Percentiles rank a stretch among this genome's conserved stretches.
Conservation (phyloP, 2,329 filamentous ascomycete species). For the Phoma herbarum region DNA sequence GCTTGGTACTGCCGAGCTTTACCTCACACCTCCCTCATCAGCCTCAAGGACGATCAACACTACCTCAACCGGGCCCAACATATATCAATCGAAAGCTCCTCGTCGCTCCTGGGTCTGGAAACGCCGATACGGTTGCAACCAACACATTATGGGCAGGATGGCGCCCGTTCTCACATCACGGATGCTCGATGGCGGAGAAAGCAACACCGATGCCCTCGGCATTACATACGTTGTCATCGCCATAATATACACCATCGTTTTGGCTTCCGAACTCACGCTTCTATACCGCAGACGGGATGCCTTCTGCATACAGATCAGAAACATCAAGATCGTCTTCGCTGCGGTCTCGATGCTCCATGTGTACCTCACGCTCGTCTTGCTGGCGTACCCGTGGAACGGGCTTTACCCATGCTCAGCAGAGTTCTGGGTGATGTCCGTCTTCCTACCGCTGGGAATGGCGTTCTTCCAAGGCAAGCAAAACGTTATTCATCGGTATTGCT, state of each 20-base stretch:
- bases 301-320: slow-evolving; percentile 47
- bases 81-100: slow-evolving; percentile 1
- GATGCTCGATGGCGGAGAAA: slow-evolving; percentile 39
- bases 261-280: slow-evolving; percentile 42
- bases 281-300: slow-evolving; percentile 41
- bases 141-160: slow-evolving; percentile 43
- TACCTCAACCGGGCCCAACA: neutral
- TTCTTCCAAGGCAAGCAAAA: slow-evolving; percentile 47
- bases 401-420: slow-evolving; percentile 48
- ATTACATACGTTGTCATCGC: slow-evolving; percentile 45
- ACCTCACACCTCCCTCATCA: neutral
- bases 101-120: neutral
- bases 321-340: slow-evolving; percentile 45
- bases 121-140: slow-evolving; percentile 6
- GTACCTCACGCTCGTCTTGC: slow-evolving; percentile 47
- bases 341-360: slow-evolving; percentile 49
- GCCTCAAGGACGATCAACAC: slow-evolving; percentile 1
- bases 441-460: slow-evolving; percentile 51
- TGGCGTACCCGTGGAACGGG: slow-evolving; percentile 51
- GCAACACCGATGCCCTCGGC: slow-evolving; percentile 46
- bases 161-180: slow-evolving; percentile 40
- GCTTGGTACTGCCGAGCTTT: slow-evolving; percentile 7
- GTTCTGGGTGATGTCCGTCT: slow-evolving; percentile 52
- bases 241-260: slow-evolving; percentile 45
- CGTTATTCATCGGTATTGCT: neutral